These are phyloP conservation scores for Acarospora socialis DNA, from an alignment of 2,329 filamentous ascomycete genomes.

Conservation along the genomic window DNA sequence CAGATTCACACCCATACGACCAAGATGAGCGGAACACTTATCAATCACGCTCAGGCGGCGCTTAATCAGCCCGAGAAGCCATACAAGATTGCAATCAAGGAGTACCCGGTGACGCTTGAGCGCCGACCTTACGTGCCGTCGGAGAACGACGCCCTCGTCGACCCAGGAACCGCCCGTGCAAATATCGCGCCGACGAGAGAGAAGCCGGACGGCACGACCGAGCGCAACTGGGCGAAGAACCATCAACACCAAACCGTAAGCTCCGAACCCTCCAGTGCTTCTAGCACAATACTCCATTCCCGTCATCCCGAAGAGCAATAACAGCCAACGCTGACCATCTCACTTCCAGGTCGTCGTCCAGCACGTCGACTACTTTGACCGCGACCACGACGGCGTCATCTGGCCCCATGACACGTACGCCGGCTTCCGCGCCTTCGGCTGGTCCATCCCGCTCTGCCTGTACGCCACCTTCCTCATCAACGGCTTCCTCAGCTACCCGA, in stretches of 20 bases:
- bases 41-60: no score
- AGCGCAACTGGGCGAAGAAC: conserved; percentile 19
- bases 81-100: conserved; percentile 1
- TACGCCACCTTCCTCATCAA: conserved; percentile 36
- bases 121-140: not conserved
- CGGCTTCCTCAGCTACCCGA: conserved; percentile 36
- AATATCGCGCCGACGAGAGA: conserved; percentile 24
- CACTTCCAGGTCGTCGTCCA: conserved; percentile 34
- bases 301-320: not conserved
- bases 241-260: conserved; percentile 22
- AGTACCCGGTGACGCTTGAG: not conserved
- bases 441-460: conserved; percentile 29
- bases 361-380: conserved; percentile 39
- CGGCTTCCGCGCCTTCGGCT: conserved; percentile 34
- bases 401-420: conserved; percentile 38
- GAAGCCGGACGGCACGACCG: conserved; percentile 23
- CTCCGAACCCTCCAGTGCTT: conserved; percentile 14
- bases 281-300: not conserved
- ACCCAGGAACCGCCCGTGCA: conserved; percentile 21
- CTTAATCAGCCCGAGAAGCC: not conserved
- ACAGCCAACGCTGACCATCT: conserved; percentile 6
- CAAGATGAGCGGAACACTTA: no score
- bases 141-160: not conserved
- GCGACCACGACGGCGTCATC: conserved; percentile 38
- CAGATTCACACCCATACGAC: no score